These are phyloP conservation scores for Vitis rupestris DNA, from an alignment of 164 flowering plant species.

Conservation along the genomic window DNA sequence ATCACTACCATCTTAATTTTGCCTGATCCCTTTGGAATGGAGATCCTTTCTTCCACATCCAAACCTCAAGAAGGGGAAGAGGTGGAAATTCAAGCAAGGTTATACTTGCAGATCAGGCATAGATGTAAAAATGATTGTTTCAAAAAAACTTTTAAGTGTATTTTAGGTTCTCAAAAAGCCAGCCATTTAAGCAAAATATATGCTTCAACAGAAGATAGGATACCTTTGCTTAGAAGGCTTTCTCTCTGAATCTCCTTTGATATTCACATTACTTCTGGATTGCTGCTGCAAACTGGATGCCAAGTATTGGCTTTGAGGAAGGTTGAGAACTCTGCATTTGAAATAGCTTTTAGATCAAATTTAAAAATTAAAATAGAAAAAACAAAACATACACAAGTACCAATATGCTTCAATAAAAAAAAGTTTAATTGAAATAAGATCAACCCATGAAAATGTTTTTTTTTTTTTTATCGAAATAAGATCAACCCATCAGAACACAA, in stretches of 20 bases:
- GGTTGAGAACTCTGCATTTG: constrained; percentile 67
- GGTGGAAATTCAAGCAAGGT: no score
- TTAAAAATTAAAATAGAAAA: background rate
- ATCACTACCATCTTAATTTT: no score
- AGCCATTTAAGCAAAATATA: constrained; percentile 1
- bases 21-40: no score
- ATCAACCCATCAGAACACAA: no score
- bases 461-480: no score
- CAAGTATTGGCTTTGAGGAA: constrained; percentile 58
- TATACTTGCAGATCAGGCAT: no score
- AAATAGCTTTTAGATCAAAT: background rate
- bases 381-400: background rate
- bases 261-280: constrained; percentile 21
- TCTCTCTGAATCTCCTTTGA: constrained; percentile 33
- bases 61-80: no score
- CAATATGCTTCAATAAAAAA: background rate
- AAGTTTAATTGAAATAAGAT: no score
- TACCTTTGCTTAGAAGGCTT: constrained; percentile 55
- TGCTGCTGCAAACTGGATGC: constrained; percentile 35
- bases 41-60: no score
- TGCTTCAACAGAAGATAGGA: background rate
- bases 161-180: background rate
- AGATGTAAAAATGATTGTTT: no score
- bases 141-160: no score
- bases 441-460: no score